Percentiles rank a stretch among this genome's conserved stretches.
Conservation (phyloP, 768 basidiomycete genomes). For the Mycena rebaudengoi region DNA sequence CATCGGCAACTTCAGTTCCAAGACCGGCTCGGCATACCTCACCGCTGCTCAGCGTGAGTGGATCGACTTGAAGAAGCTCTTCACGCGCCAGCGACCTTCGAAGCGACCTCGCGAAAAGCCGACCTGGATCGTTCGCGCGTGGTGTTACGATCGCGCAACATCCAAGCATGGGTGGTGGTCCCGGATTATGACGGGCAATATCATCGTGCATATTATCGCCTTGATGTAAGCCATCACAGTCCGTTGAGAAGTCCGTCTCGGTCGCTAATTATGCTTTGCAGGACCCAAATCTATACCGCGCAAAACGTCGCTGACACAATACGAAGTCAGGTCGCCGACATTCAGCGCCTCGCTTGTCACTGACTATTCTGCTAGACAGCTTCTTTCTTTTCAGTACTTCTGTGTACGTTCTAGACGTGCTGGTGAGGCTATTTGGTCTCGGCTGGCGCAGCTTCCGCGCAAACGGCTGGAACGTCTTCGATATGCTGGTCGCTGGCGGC, state of each 20-base stretch:
- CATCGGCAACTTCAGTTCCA: conserved; percentile 90
- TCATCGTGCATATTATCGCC: conserved; percentile 81
- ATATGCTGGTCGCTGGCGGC: conserved; percentile 80
- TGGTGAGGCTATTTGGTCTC: conserved; percentile 82
- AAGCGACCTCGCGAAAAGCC: conserved; percentile 78
- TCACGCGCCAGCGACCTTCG: conserved; percentile 87
- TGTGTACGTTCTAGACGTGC: conserved; percentile 80
- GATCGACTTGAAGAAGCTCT: conserved; percentile 91
- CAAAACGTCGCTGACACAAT: conserved; percentile 57
- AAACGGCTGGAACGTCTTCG: conserved; percentile 96
- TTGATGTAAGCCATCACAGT: conserved; percentile 73
- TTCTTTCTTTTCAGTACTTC: conserved; percentile 80
- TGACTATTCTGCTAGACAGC: conserved; percentile 56
- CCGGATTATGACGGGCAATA: conserved; percentile 78
- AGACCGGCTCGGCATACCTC: conserved; percentile 86
- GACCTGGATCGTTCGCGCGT: conserved; percentile 61
- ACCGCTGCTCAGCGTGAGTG: conserved; percentile 91
- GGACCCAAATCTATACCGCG: conserved; percentile 81
- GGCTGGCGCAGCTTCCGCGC: conserved; percentile 86
- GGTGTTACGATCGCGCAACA: conserved; percentile 94
- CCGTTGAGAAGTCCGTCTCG: neutral
- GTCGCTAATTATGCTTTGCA: conserved; percentile 38
- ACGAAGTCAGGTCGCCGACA: conserved; percentile 59
- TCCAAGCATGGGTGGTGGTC: conserved; percentile 96
- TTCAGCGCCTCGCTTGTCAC: neutral